A percentile compares a stretch with the other conserved stretches of the same genome.
phyloP scores from a whole-genome alignment of 768 basidiomycete species.

The Dictyophora rubrovolvata region DNA sequence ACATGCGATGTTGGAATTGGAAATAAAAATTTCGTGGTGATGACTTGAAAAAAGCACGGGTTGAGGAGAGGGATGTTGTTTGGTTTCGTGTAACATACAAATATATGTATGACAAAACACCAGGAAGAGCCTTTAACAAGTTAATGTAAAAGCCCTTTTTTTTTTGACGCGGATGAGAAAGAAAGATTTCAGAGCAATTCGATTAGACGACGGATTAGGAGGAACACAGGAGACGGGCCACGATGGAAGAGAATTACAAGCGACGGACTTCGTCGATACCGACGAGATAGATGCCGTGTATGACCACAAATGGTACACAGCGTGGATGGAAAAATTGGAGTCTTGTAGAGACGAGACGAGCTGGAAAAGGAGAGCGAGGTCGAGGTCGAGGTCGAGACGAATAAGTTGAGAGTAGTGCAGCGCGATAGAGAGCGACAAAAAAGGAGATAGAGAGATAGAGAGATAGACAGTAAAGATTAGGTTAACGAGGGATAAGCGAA shows the following conservation, averaged over 20 bases:
- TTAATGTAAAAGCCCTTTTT: neutral
- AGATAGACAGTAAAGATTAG: neutral
- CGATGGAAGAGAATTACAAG: neutral
- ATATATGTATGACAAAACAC: no score
- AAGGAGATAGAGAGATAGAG: neutral
- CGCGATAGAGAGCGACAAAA: neutral
- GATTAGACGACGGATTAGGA: neutral
- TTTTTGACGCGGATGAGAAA: neutral
- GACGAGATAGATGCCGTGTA: neutral
- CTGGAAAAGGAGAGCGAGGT: neutral
- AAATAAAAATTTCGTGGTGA: neutral
- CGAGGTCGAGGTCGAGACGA: neutral
- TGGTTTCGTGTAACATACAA: no score
- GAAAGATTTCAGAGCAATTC: neutral
- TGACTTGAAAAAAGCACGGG: constrained; percentile 5
- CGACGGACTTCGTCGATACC: neutral
- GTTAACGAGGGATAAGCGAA: neutral
- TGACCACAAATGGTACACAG: neutral
- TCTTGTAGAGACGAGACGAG: neutral
- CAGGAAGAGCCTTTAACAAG: neutral
- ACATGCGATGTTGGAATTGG: no score
- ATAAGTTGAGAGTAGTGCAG: constrained; percentile 5
- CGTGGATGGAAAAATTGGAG: neutral
- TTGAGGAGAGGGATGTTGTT: neutral
- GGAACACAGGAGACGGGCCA: neutral